Base-by-base conservation (phyloP, 352 stramenopile species). In the Phytophthora tubulina region DNA sequence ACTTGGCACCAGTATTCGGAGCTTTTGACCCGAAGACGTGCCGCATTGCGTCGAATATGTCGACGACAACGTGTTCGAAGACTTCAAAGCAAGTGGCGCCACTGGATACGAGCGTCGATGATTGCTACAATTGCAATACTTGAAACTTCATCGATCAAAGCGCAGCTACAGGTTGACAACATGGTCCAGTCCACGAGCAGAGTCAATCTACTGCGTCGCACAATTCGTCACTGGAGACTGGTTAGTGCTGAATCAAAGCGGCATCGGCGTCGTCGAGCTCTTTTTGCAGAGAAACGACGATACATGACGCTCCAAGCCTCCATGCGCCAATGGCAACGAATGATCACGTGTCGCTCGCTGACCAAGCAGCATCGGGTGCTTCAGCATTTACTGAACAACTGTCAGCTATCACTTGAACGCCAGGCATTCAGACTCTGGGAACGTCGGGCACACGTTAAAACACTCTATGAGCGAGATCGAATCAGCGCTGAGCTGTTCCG, bases 401-500 rank as follows among this genome's bases (percentile, higher is more conserved):
- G 63, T 21, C 62, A 63, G 48, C 5, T 61, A 33, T 57, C 36
- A 27, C 6, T 64, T 46, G 36, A 75, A 21, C 61, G 61, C 3
- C 42, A 48, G 33, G 52, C 55, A 33, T 64, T 79, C 39, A 52
- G 42, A 11, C 36, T 17, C 31, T 79, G 72, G 67, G 51, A 67
- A 46, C 62, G 71, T 33, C 33, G 15, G 41, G n/a, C 39, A 39
- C 66, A 72, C 10, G 14, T 27, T 7, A 45, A 72, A 53, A 71
- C 48, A 1, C 55, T 78, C 15, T 42, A 33, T 5, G 48, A 61
- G 5, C 45, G 59, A 44, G 61, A 78, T 35, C 54, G 60, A 30
- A 64, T 76, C 31, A 76, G 70, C 33, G 64, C 70, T 36, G 63
- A 73, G 39, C 53, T 77, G 10, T 66, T 77, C 27, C 42, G 39